These are phyloP conservation scores for Phytophthora pistaciae DNA, from an alignment of 352 stramenopile species.

Conservation along the genomic window DNA sequence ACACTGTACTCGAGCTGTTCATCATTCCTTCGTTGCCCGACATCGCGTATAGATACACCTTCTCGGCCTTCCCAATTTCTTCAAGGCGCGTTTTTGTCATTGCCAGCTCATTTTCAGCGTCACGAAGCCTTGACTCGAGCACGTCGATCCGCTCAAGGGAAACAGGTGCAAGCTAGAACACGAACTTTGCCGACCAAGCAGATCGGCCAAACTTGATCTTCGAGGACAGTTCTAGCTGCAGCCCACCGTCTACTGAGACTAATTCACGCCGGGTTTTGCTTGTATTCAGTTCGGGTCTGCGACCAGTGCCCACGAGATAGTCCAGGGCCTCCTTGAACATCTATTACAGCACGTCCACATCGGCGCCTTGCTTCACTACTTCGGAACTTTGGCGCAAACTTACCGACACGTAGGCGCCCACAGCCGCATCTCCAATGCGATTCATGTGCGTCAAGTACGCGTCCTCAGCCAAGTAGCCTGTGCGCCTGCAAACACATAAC, in stretches of 20 bases:
- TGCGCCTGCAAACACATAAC: background rate
- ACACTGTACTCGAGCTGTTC: background rate
- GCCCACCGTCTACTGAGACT: background rate
- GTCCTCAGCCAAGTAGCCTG: background rate
- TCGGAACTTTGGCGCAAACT: background rate
- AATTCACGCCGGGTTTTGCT: background rate
- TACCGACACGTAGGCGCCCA: background rate
- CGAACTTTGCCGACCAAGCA: constrained; percentile 13
- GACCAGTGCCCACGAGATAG: too few species aligned
- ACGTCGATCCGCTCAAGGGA: constrained; percentile 14
- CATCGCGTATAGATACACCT: background rate
- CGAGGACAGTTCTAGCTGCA: background rate
- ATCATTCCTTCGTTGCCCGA: background rate
- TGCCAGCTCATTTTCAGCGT: constrained; percentile 8
- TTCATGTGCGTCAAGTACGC: background rate
- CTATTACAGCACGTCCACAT: background rate
- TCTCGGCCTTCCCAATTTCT: background rate
- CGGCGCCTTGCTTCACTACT: background rate
- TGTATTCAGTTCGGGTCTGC: too few species aligned
- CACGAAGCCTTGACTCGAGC: constrained; percentile 11
- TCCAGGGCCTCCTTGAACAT: background rate
- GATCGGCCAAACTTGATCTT: background rate
- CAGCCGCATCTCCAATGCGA: background rate
- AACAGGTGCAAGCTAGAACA: constrained; percentile 8
- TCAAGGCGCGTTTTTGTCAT: constrained; percentile 1